Evolutionary conservation across 2,329 filamentous ascomycete genomes (phyloP), one percentile per base, ranked within the genome.

Genomic region (Lasiodiplodia sp.): DNA sequence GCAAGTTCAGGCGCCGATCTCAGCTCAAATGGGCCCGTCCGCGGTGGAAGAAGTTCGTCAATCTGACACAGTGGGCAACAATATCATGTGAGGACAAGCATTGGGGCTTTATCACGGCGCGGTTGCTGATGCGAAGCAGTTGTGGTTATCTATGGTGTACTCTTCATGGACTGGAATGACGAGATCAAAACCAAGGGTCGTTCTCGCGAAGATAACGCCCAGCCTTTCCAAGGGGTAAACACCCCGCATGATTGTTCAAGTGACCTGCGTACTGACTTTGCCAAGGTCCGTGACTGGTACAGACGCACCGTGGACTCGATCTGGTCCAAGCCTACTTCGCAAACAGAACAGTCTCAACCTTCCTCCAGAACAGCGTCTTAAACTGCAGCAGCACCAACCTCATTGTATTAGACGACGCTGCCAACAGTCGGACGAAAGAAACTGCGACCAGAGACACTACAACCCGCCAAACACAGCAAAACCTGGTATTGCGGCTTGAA

Each of bases 1-100:
- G 91, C 78, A 90, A 91, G 76, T 94, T 91, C 81, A 91, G 93
- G 80, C 86, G 92, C 65, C 86, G 92, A 66, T 80, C 91, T 31
- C 84, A 85, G 69, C 79, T 92, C 72, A 87, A 88, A 73, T 87
- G 86, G 75, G 84, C 86, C 51, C 82, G 89, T 25, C 90, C 91
- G 10, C 78, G 80, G 58, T 92, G 89, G 89, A 85, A 86, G 52
- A 92, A 90, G 78, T 84, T 81, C 70, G 82, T 90, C 68, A 88
- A 88, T 78, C 81, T 93, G 71, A 85, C 85, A 62, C 91, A 93
- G 79, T 86, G 89, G 81, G 81, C 79, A 28, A 86, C 83, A 49
- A 84, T 89, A 56, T 82, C 85, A 64, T 86, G 88, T 89, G 74
- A 69, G 65, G 18, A 14, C 8, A 16, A 18, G 34, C n/a, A 77